Evolutionary conservation across 176 grass and related monocot species (phyloP), one percentile per base, ranked within the genome.

Genomic region (Bothriochloa decipiens): DNA sequence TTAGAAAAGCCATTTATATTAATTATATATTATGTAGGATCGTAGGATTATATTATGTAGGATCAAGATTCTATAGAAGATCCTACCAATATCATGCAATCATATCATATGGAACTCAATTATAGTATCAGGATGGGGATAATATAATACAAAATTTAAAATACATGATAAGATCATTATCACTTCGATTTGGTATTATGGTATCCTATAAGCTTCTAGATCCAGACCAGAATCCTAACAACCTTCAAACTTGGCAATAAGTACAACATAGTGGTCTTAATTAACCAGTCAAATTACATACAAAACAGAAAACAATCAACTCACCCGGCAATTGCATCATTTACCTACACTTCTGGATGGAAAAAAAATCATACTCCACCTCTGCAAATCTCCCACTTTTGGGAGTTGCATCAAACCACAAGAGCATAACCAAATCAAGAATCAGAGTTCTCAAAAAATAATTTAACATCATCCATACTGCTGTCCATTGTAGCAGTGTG

Each of bases 261-360:
- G 45, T 68, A 33, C 7, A 36, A 53, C 18, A 25, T 23, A 57
- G 49, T 37, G 29, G 46, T 52, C 45, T 74, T 40, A 40, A 72
- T 29, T 72, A 14, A 82, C 17, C 35, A n/a, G 23, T 42, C n/a
- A 71, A 82, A 18, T 82, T 82, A 72, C 80, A 82, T 82, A 82
- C 80, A 62, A 26, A 62, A 26, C 58, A 11, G 57, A 58, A 23
- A 55, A 71, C 16, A 82, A 41, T 40, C 49, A 7, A 71, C 1
- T 26, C 23, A 42, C 80, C 12, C 32, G 11, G 9, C 49, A 58
- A 20, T 8, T 27, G 6, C 52, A 71, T 71, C 39, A 82, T 71
- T 71, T 82, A 72, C 80, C 36, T 42, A 68, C 50, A 42, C n/a
- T 55, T 60, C 49, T 70, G 17, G 18, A 33, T 26, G 42, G 4